Base-by-base conservation (phyloP, 345 rosid genomes). In the Hibiscus mutabilis region DNA sequence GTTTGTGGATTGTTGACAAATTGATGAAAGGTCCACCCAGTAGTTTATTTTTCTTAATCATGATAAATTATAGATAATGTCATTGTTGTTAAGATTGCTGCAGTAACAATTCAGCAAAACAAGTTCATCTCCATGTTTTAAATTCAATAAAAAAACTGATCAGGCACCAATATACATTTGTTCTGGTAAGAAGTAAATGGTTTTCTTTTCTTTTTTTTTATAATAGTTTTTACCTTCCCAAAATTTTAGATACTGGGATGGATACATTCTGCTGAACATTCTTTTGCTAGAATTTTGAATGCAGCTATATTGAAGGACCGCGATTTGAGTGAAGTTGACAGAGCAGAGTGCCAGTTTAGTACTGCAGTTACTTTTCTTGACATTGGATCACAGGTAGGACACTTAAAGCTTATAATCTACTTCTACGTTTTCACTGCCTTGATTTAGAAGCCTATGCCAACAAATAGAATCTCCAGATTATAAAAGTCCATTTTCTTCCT, bases 291-390 rank as follows among this genome's bases (percentile, higher is more conserved):
- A 60, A 63, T 37, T 63, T 29, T 14, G 42, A 33, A 14, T 86
- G 75, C 86, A 88, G 98, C 96, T 65, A 88, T 89, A 74, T 81
- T 94, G 9, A 90, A 92, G 85, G 96, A 94, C 62, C 90, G 97
- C 35, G 89, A 85, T 75, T 94, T 89, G 76, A 82, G 21, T 33
- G 98, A 91, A 83, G 93, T 83, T 69, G 97, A 91, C 76, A 83
- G 96, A 86, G 97, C 96, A 13, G 97, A 90, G 70, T 92, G 93
- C 79, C 97, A 90, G 56, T 95, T 90, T 77, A 90, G 84, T 77
- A 92, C 99, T 29, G 88, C 89, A 15, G 87, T 92, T 27, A 94
- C 97, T 0, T 69, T 86, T 73, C 79, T 88, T 46, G 91, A 92
- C 74, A 94, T 90, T 85, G 96, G 96, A 81, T 78, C 97, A 55